phyloP scores from a whole-genome alignment of 2,329 filamentous ascomycete genomes.

The Phialophora chinensis region DNA sequence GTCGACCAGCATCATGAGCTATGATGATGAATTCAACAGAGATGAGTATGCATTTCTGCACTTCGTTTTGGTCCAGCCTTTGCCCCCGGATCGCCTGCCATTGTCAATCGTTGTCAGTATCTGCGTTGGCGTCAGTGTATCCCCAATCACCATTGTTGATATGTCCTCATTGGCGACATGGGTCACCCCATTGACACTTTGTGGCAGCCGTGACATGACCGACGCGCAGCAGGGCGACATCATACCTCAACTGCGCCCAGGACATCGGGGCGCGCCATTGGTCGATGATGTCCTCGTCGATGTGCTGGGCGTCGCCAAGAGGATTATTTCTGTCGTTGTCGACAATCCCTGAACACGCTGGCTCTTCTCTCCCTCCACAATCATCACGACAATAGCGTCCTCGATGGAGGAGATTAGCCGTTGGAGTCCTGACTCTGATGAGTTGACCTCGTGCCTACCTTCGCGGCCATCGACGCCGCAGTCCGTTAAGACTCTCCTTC shows the following conservation, averaged over 20 bases:
- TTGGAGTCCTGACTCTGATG: constrained; percentile 13
- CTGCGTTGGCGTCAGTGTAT: background rate
- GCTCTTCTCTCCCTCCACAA: background rate
- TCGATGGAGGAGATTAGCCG: constrained; percentile 17
- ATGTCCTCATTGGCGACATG: background rate
- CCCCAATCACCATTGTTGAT: background rate
- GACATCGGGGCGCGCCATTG: constrained; percentile 26
- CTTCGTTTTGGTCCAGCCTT: background rate
- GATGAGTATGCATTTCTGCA: constrained; percentile 2
- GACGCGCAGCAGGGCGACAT: constrained; percentile 19
- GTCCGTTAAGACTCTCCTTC: constrained; percentile 17
- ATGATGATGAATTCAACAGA: constrained; percentile 33
- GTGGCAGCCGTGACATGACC: background rate
- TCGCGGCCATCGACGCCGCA: constrained; percentile 26
- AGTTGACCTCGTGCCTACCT: constrained; percentile 17
- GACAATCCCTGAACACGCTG: background rate
- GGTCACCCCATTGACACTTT: background rate
- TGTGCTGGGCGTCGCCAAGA: constrained; percentile 12
- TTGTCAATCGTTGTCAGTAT: background rate
- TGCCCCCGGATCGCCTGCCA: background rate
- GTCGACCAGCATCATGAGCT: constrained; percentile 25
- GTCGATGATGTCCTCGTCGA: constrained; percentile 17
- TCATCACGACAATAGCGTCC: constrained; percentile 13
- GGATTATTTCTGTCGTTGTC: constrained; percentile 1
- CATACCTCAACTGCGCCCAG: background rate